Percentiles rank a stretch among this genome's conserved stretches.
Evolutionary conservation across 2,329 filamentous ascomycete species (phyloP).

Genomic region (Cladophialophora exuberans): DNA sequence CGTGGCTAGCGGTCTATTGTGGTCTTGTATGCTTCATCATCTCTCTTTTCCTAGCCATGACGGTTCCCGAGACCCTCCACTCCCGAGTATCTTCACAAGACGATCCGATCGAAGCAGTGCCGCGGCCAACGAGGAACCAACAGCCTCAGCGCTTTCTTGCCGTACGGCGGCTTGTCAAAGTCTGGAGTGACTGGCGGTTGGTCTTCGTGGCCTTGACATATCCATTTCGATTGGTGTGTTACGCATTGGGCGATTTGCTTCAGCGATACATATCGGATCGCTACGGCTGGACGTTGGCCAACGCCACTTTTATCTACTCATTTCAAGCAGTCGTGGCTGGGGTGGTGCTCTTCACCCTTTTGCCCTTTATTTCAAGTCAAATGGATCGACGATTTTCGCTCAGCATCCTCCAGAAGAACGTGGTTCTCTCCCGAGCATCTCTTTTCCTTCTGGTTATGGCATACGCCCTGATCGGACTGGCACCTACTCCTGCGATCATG

Average conservation of each 20-base stretch:
- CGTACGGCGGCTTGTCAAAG: slow-evolving; percentile 10
- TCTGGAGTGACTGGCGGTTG: slow-evolving; percentile 24
- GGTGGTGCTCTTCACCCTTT: slow-evolving; percentile 49
- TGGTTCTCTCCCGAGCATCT: slow-evolving; percentile 51
- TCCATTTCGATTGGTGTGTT: slow-evolving; percentile 52
- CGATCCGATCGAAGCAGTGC: slow-evolving; percentile 24
- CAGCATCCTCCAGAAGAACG: slow-evolving; percentile 47
- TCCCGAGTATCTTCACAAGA: slow-evolving; percentile 35
- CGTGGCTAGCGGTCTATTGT: slow-evolving; percentile 45
- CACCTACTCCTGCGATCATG: slow-evolving; percentile 46
- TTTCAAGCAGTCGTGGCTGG: slow-evolving; percentile 53
- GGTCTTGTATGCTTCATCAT: slow-evolving; percentile 40
- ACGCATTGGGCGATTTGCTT: slow-evolving; percentile 51
- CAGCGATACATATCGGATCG: slow-evolving; percentile 58
- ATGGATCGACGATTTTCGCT: slow-evolving; percentile 42
- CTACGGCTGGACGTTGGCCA: slow-evolving; percentile 52
- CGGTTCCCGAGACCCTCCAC: slow-evolving; percentile 46
- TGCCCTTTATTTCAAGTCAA: slow-evolving; percentile 47
- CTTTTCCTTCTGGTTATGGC: slow-evolving; percentile 49
- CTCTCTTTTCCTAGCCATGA: slow-evolving; percentile 39
- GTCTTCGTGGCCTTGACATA: slow-evolving; percentile 49
- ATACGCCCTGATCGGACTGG: slow-evolving; percentile 51
- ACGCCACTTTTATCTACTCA: slow-evolving; percentile 48
- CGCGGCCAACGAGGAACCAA: slow-evolving; percentile 18
- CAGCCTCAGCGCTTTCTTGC: not conserved